Conservation (phyloP, 257 asterid genomes). For the Capsicum pubescens region DNA sequence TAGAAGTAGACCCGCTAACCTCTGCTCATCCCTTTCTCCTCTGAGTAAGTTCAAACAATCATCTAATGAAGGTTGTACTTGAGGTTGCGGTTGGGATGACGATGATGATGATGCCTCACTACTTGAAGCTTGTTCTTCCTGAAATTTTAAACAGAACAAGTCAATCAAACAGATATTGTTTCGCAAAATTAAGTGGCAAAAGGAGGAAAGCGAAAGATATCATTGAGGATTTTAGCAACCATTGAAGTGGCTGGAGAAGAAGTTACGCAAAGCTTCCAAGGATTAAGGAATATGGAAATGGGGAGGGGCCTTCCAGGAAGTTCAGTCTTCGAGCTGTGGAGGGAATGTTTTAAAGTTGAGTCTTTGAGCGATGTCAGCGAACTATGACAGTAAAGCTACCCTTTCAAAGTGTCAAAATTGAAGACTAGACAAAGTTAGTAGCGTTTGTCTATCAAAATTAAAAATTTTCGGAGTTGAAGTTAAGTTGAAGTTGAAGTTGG, state of each 20-base stretch:
- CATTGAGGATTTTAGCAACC: neutral
- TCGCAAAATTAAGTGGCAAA: neutral
- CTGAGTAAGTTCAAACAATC: conserved; percentile 66
- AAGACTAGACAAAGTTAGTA: too few species aligned
- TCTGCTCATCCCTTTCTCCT: conserved; percentile 81
- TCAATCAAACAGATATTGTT: neutral
- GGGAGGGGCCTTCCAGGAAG: neutral
- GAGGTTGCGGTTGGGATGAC: conserved; percentile 33
- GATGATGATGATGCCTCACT: conserved; percentile 26
- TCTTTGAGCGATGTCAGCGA: neutral
- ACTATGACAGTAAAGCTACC: too few species aligned
- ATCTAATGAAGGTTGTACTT: conserved; percentile 48
- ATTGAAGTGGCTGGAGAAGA: conserved; percentile 15
- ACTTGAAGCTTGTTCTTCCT: conserved; percentile 30
- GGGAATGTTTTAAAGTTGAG: neutral
- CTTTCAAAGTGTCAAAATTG: too few species aligned
- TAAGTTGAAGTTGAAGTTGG: too few species aligned
- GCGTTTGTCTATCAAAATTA: too few species aligned
- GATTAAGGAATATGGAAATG: neutral
- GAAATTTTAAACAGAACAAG: neutral
- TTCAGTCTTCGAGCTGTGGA: neutral
- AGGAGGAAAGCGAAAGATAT: neutral
- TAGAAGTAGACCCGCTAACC: conserved; percentile 79
- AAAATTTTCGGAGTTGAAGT: too few species aligned
- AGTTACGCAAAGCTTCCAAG: neutral